phyloP scores from a whole-genome alignment of 1,284 basidiomycete species.

The Boletus sp. region DNA sequence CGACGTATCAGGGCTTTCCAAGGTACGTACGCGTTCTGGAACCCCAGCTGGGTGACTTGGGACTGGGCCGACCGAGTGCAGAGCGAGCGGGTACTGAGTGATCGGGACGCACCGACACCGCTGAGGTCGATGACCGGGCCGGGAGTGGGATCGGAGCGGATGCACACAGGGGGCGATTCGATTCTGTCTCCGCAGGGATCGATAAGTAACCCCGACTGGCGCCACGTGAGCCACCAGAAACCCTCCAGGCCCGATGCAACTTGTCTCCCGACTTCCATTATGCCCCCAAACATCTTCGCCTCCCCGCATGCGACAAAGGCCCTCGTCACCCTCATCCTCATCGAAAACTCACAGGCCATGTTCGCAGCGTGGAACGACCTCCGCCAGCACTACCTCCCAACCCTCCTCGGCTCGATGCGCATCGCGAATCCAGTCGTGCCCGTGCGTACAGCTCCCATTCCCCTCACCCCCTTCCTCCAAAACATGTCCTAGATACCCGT shows the following conservation, averaged over 20 bases:
- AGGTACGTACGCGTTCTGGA: slow-evolving; percentile 37
- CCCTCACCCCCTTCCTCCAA: neutral
- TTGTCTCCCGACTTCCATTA: slow-evolving; percentile 9
- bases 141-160: neutral
- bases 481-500: slow-evolving; percentile 35
- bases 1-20: slow-evolving; percentile 13
- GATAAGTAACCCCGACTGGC: slow-evolving; percentile 20
- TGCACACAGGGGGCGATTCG: neutral
- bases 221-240: slow-evolving; percentile 21
- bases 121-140: slow-evolving; percentile 26
- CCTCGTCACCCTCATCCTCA: slow-evolving; percentile 50
- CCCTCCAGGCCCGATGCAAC: neutral
- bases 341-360: slow-evolving; percentile 59
- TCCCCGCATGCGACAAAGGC: slow-evolving; percentile 39
- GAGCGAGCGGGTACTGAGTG: neutral
- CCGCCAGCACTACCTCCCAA: slow-evolving; percentile 48
- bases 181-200: slow-evolving; percentile 16
- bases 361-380: slow-evolving; percentile 51
- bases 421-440: slow-evolving; percentile 37
- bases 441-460: slow-evolving; percentile 25
- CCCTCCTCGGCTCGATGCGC: slow-evolving; percentile 43
- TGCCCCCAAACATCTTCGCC: slow-evolving; percentile 32
- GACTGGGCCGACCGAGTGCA: slow-evolving; percentile 15
- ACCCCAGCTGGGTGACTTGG: slow-evolving; percentile 42
- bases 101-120: slow-evolving; percentile 29